Conservation (phyloP, 2,329 filamentous ascomycete species). For the Beauveria bassiana region DNA sequence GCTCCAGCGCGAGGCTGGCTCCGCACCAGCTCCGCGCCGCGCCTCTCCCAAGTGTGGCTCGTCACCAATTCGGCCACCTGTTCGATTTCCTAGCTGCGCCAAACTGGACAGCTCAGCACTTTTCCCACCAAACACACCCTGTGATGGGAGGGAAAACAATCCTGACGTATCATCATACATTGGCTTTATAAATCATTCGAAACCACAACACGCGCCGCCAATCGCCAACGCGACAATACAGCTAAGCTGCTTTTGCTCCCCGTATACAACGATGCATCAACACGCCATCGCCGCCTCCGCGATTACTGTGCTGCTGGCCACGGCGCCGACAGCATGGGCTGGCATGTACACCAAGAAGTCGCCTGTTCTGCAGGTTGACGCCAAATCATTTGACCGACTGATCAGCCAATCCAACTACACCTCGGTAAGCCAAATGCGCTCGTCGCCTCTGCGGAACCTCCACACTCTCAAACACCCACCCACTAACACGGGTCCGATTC, state of each 20-base stretch:
- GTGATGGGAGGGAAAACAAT: background rate
- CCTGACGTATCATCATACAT: background rate
- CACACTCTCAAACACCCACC: background rate
- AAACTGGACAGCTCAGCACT: background rate
- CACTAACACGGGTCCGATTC: background rate
- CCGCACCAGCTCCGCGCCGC: slow-evolving; percentile 4
- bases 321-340: slow-evolving; percentile 57
- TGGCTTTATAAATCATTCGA: no score
- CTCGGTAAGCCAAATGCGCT: slow-evolving; percentile 52
- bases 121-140: background rate
- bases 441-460: background rate
- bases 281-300: slow-evolving; percentile 15
- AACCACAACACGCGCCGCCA: no score
- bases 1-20: background rate
- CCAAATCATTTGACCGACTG: slow-evolving; percentile 70
- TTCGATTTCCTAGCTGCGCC: slow-evolving; percentile 3
- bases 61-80: slow-evolving; percentile 5
- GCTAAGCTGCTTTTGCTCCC: background rate
- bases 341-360: slow-evolving; percentile 81
- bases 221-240: background rate
- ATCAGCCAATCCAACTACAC: slow-evolving; percentile 88
- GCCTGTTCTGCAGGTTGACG: slow-evolving; percentile 74
- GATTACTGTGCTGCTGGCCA: slow-evolving; percentile 52
- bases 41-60: background rate
- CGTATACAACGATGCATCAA: slow-evolving; percentile 6